Evolutionary conservation across 352 stramenopile species (phyloP), one percentile per base, ranked within the genome.

Genomic region (Blastocystis sp.): DNA sequence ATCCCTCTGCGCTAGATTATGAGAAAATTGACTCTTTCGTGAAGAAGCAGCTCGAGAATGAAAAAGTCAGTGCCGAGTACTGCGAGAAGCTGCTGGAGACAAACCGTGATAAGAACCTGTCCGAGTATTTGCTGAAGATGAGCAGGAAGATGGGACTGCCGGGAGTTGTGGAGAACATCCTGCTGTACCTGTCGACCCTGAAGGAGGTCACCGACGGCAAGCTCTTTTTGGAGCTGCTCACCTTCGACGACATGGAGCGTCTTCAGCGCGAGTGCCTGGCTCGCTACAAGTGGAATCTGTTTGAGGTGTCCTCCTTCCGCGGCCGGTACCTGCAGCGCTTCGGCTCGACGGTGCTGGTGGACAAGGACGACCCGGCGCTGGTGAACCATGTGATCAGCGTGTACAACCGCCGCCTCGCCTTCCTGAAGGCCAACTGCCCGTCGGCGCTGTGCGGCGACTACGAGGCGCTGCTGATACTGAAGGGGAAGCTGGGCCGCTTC

Each of bases 181-280:
- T 81, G 21, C 60, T 65, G 48, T 66, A 66, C 42, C 40, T 81
- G n/a, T 64, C 43, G 3, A 81, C 48, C 19, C 52, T 81, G 48
- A 48, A 81, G 71, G 38, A 45, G 28, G 14, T 63, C 48, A 14
- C 71, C 10, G 66, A n/a, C 45, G 40, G 28, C 4, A 7, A 3
- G 3, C 45, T 81, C 14, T 81, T 24, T 19, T 24, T 64, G n/a
- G 0, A 43, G 6, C 48, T 81, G 38, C n/a, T 81, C 48, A 81
- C 48, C 14, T 81, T 81, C n/a, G 48, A 64, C 28, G 21, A 57
- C 10, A 64, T 81, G 48, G 57, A 63, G 45, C 6, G 17, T 19
- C 60, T 81, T 6, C 71, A 42, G 24, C 14, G 17, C 40, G 2
- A 64, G 7, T 21, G 38, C 11, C 38, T 52, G 17, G 43, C 28